A percentile compares a stretch with the other conserved stretches of the same genome.
These are phyloP conservation scores for Tilletia caries DNA, from an alignment of 1,284 basidiomycete genomes.

Conservation along the genomic window DNA sequence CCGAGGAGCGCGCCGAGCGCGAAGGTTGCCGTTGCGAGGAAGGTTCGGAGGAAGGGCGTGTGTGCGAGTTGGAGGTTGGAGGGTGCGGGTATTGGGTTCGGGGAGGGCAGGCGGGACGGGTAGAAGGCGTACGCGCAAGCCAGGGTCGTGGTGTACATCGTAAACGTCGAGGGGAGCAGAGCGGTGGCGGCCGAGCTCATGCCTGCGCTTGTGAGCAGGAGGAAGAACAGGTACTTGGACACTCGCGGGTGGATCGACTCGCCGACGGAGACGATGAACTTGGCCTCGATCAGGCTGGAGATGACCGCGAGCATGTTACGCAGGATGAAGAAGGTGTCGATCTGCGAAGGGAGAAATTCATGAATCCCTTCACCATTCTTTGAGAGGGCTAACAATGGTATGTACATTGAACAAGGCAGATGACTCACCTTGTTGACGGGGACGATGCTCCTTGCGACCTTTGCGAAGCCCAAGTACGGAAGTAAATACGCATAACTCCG, in stretches of 20 bases:
- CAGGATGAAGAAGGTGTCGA: constrained; percentile 81
- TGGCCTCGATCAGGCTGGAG: constrained; percentile 75
- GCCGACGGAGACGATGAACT: constrained; percentile 76
- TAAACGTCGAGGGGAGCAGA: constrained; percentile 77
- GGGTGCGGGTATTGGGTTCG: neutral
- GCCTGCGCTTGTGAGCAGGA: constrained; percentile 78
- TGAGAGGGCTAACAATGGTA: constrained; percentile 10
- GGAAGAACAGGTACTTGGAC: constrained; percentile 84
- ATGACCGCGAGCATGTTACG: constrained; percentile 74
- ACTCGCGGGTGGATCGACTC: constrained; percentile 81
- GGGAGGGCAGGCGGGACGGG: constrained; percentile 58
- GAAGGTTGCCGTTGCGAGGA: constrained; percentile 67
- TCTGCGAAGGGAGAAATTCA: constrained; percentile 56
- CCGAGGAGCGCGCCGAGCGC: constrained; percentile 83
- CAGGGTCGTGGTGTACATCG: constrained; percentile 83
- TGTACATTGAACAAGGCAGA: too few species aligned
- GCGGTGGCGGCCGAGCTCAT: constrained; percentile 82
- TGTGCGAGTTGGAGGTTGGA: constrained; percentile 10
- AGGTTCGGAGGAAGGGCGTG: constrained; percentile 34
- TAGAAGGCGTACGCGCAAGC: constrained; percentile 74
- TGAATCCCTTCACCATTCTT: too few species aligned
- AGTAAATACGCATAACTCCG: constrained; percentile 87
- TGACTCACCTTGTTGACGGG: constrained; percentile 54
- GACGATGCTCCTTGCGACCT: constrained; percentile 21
- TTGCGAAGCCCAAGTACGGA: constrained; percentile 55